Evolutionary conservation across 345 rosid species (phyloP), one percentile per base, ranked within the genome.

Genomic region (Aegle marmelos): DNA sequence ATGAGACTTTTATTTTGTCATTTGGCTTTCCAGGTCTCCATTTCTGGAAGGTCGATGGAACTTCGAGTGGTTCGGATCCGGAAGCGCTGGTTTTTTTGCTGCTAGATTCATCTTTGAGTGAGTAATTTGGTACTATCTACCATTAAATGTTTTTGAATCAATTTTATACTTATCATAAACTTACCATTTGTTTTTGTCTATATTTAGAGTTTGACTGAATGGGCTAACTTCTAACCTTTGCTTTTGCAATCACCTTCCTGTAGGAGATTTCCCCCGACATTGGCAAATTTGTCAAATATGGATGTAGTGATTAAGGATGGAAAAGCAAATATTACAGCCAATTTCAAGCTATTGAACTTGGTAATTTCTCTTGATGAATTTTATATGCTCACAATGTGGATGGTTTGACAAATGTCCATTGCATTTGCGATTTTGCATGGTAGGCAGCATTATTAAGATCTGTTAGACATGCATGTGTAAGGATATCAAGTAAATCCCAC

Each of bases 21-120:
- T 82, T 83, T 87, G 87, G 91, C 89, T 87, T 82, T 83, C 60
- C 91, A 95, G 99, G 93, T 93, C 98, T 50, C 98, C 98, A n/a
- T 92, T 74, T 85, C 84, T 96, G 62, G 94, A 96, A 86, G 98
- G 98, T 24, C 86, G 86, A 31, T 96, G 99, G 99, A 92, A 86
- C 75, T 92, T 96, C 28, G 97, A 93, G 84, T 96, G 99, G 98
- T 92, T 96, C 84, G 98, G 95, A 1, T 83, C 90, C 56, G 93
- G 98, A 77, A 92, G 83, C 78, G 92, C 92, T 16, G 97, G 94
- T 62, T 82, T 93, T 34, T 87, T 85, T 70, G 90, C 94, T 82
- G 95, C 92, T 78, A 87, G 79, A 70, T 80, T 93, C 80, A 80
- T 92, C 57, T 89, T 88, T 4, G 92, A 90, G 99, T 95, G 33